Base-by-base conservation (phyloP, 306 rosid species). In the Quercus mongolica region DNA sequence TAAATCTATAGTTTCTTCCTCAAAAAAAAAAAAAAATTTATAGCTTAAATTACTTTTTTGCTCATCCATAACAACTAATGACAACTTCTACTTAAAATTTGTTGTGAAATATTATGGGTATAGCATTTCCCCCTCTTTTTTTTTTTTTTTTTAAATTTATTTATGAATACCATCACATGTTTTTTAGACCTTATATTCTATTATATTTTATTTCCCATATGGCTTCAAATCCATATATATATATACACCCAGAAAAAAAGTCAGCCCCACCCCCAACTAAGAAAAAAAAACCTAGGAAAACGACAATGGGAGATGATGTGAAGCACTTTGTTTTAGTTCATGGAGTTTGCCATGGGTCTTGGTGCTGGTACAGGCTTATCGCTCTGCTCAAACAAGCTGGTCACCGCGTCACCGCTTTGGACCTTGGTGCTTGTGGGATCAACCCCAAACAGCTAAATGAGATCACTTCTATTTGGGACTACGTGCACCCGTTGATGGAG, bases 301-400 rank as follows among this genome's bases (percentile, higher is more conserved):
- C 17, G 0, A 25, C 31, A 59, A 20, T 12, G 65, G 25, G 25
- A 20, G 25, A 59, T 59, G 31, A 23, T 6, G 28, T 52, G 28
- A 67, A 25, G 11, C 90, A 89, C 82, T 87, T 85, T 9, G 90
- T 89, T 65, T 28, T 89, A 31, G 75, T 87, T 69, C 93, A 89
- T 72, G 93, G 93, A 1, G 46, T 17, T 19, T 46, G 91, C 73
- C 86, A 85, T 51, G 93, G 89, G 23, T 86, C 91, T n/a, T 89
- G 93, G 93, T 81, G 89, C 15, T 89, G 90, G 90, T 87, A 81
- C 76, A 89, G 85, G 77, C 82, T 89, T 5, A 69, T 74, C 12
- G 31, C 80, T 46, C 69, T 83, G 17, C 76, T 89, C 68, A 80
- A 71, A 65, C 38, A 78, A 1, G 38, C 26, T 3, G 85, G 91